phyloP scores from a whole-genome alignment of 129 eudicot genomes.

The Tanacetum coccineum region DNA sequence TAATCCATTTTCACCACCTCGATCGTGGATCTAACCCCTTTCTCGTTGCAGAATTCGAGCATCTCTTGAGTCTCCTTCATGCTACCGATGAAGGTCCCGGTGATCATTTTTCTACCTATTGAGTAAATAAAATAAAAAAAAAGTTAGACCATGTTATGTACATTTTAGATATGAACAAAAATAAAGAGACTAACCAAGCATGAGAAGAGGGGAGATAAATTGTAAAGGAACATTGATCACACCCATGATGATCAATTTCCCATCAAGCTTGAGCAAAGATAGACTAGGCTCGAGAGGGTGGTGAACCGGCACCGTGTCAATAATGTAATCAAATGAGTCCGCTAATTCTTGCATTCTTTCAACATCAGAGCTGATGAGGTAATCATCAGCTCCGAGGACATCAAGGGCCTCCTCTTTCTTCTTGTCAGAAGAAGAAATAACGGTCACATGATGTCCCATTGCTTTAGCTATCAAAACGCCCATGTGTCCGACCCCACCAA shows the following conservation, averaged over 20 bases:
- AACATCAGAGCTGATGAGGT: conserved; percentile 72
- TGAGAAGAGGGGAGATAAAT: conserved; percentile 70
- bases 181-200: conserved; percentile 57
- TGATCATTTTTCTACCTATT: conserved; percentile 76
- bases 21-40: conserved; percentile 59
- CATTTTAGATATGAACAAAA: neutral
- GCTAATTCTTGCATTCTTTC: conserved; percentile 55
- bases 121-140: neutral
- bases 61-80: conserved; percentile 86
- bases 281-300: conserved; percentile 90
- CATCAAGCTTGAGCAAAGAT: conserved; percentile 69
- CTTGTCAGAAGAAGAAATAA: conserved; percentile 78
- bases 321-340: conserved; percentile 77
- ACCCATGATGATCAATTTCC: conserved; percentile 81
- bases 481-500: conserved; percentile 99
- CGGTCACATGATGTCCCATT: conserved; percentile 93
- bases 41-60: conserved; percentile 80
- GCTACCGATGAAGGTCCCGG: conserved; percentile 94
- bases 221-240: conserved; percentile 72
- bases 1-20: conserved; percentile 89
- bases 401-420: conserved; percentile 79
- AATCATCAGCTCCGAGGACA: conserved; percentile 79
- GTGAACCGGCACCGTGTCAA: conserved; percentile 69
- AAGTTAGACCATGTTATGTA: neutral
- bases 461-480: conserved; percentile 90